Evolutionary conservation across 208 protist genomes (phyloP).

Genomic region (Giardia duodenalis): DNA sequence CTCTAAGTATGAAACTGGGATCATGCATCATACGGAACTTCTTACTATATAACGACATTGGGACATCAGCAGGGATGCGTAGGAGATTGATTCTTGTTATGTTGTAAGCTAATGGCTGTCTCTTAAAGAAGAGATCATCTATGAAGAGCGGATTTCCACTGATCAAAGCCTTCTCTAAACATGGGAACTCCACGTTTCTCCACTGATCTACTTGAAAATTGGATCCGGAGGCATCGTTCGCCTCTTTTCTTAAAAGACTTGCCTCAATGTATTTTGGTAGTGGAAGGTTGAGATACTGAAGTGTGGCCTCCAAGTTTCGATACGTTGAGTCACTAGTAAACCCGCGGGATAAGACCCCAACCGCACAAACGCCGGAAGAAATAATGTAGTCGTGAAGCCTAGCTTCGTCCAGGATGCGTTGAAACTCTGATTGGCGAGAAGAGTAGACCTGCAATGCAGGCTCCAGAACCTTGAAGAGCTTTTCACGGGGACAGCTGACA

Average conservation of each 20-base stretch:
- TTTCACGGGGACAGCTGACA: background rate
- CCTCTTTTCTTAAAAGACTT: background rate
- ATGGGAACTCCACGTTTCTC: background rate
- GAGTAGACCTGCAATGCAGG: no score
- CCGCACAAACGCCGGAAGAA: background rate
- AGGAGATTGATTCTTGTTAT: background rate
- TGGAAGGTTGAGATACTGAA: background rate
- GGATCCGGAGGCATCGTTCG: background rate
- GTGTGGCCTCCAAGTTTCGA: background rate
- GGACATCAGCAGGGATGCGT: background rate
- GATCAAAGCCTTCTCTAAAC: background rate
- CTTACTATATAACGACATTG: background rate
- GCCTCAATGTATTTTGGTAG: background rate
- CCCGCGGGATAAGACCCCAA: background rate
- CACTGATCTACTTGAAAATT: no score
- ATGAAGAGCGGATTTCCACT: background rate
- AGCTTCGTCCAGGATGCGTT: background rate
- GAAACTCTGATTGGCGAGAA: background rate
- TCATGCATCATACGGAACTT: background rate
- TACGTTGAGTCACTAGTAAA: background rate
- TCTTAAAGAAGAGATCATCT: slow-evolving; percentile 3
- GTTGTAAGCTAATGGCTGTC: background rate
- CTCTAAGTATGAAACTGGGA: background rate
- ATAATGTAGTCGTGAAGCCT: background rate
- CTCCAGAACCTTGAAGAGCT: background rate